Percentiles rank a stretch among this genome's conserved stretches.
Conservation (phyloP, 1,284 basidiomycete species). For the Apiotrichum gamsii region DNA sequence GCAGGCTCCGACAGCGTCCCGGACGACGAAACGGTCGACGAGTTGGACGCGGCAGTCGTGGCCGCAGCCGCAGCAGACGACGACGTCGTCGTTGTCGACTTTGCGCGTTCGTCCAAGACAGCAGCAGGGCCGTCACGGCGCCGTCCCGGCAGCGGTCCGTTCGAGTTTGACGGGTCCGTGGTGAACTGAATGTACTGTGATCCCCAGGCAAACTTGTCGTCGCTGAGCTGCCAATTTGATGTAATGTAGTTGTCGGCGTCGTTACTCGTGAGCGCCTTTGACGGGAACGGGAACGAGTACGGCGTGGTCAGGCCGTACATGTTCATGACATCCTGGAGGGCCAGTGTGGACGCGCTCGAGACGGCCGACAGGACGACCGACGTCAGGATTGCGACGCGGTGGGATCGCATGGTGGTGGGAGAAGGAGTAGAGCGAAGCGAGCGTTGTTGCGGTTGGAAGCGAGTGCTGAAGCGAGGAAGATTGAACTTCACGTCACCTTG, state of each 20-base stretch:
- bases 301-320: slow-evolving; percentile 22
- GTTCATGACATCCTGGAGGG: slow-evolving; percentile 2
- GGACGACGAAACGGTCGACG: no score
- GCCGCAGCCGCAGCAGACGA: slow-evolving; percentile 9
- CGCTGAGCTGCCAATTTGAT: slow-evolving; percentile 32
- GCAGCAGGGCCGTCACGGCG: no score
- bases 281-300: slow-evolving; percentile 28
- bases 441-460: no score
- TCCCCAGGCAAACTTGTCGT: slow-evolving; percentile 31
- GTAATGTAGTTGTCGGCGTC: slow-evolving; percentile 24
- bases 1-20: slow-evolving; percentile 19
- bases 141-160: no score
- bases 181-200: slow-evolving; percentile 26
- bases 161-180: no score
- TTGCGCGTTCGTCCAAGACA: slow-evolving; percentile 22
- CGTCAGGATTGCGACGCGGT: slow-evolving; percentile 4
- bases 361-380: slow-evolving; percentile 4
- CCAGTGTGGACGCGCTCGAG: neutral
- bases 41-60: neutral
- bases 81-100: slow-evolving; percentile 13
- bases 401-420: neutral
- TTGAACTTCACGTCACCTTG: no score
- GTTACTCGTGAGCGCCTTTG: slow-evolving; percentile 15
- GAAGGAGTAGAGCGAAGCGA: neutral
- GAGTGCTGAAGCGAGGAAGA: no score